A percentile compares a stretch with the other conserved stretches of the same genome.
Conservation (phyloP, 2,329 filamentous ascomycete genomes). For the Cladosporium sp. region DNA sequence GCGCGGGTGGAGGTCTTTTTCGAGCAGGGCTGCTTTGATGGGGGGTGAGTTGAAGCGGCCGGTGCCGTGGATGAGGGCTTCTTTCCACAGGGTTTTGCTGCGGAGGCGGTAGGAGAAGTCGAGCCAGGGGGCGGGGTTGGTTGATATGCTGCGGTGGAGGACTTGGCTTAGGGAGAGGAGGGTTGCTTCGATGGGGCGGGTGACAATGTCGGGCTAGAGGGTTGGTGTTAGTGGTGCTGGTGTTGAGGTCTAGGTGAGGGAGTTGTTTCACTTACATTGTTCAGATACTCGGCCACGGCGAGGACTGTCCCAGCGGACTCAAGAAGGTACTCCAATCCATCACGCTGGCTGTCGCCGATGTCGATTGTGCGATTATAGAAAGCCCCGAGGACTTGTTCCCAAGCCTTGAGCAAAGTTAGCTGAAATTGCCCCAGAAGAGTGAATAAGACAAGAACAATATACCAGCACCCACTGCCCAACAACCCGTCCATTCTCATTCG, state of each 20-base stretch:
- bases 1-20: conserved; percentile 19
- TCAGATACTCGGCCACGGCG: conserved; percentile 44
- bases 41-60: conserved; percentile 35
- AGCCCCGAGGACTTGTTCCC: conserved; percentile 42
- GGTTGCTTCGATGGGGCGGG: conserved; percentile 43
- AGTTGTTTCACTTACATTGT: conserved; percentile 29
- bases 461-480: conserved; percentile 17
- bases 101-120: conserved; percentile 42
- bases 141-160: conserved; percentile 42
- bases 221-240: not conserved
- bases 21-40: conserved; percentile 21
- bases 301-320: conserved; percentile 38
- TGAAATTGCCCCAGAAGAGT: not conserved
- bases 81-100: conserved; percentile 42
- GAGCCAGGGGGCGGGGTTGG: conserved; percentile 42
- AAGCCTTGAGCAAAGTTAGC: conserved; percentile 27
- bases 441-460: not conserved
- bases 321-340: conserved; percentile 36
- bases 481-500: conserved; percentile 21
- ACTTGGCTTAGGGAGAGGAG: conserved; percentile 44
- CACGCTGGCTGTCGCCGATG: conserved; percentile 36
- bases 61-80: conserved; percentile 42
- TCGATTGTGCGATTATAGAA: conserved; percentile 42
- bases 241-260: not conserved
- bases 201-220: conserved; percentile 33